These are phyloP conservation scores for Coprinopsis sp. DNA, from an alignment of 768 basidiomycete genomes.

Conservation along the genomic window DNA sequence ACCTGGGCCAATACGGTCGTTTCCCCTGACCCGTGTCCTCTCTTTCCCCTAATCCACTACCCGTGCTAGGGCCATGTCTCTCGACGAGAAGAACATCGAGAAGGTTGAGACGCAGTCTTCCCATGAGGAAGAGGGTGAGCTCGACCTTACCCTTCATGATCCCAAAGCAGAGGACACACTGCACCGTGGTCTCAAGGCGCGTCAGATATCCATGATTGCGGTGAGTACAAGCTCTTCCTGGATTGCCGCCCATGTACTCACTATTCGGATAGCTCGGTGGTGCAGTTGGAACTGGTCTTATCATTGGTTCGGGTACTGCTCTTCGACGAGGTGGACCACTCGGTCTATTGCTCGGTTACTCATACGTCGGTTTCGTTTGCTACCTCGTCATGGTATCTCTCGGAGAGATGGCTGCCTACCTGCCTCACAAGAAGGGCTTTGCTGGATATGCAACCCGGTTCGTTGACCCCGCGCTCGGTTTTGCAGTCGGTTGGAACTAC, in stretches of 20 bases:
- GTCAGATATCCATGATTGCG: slow-evolving; percentile 56
- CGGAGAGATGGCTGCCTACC: slow-evolving; percentile 47
- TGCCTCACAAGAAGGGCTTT: slow-evolving; percentile 59
- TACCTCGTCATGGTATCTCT: slow-evolving; percentile 56
- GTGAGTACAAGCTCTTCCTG: slow-evolving; percentile 18
- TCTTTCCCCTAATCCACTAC: not conserved
- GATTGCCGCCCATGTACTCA: not conserved
- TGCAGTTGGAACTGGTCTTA: slow-evolving; percentile 51
- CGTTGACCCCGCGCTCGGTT: slow-evolving; percentile 64
- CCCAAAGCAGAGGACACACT: slow-evolving; percentile 32
- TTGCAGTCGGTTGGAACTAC: slow-evolving; percentile 65
- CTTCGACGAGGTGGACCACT: slow-evolving; percentile 51
- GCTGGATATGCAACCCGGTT: slow-evolving; percentile 61
- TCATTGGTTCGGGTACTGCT: slow-evolving; percentile 58
- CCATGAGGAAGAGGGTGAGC: slow-evolving; percentile 10
- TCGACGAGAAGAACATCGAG: slow-evolving; percentile 23
- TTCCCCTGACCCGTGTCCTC: not conserved
- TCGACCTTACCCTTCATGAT: slow-evolving; percentile 25
- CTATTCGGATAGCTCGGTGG: slow-evolving; percentile 35
- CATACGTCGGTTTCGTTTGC: slow-evolving; percentile 52
- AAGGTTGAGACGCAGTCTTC: slow-evolving; percentile 14
- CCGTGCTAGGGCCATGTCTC: slow-evolving; percentile 15
- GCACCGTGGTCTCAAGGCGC: slow-evolving; percentile 46
- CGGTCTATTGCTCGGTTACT: slow-evolving; percentile 36
- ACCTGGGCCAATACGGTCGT: not conserved